These are phyloP conservation scores for Pistacia integerrima DNA, from an alignment of 345 rosid genomes.

Conservation along the genomic window DNA sequence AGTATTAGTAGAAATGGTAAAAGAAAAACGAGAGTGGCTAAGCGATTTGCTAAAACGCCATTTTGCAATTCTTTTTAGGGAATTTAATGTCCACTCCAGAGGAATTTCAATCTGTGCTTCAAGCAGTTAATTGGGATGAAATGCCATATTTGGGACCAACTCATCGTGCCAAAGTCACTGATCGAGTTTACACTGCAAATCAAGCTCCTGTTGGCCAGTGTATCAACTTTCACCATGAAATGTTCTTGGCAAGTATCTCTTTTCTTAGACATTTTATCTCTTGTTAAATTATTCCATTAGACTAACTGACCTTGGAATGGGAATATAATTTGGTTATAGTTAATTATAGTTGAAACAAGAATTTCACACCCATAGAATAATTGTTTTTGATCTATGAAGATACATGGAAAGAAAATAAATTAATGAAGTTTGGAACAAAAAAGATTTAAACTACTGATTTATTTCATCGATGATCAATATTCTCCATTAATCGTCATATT, in stretches of 20 bases:
- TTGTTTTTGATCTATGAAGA: no score
- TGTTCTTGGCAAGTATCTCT: neutral
- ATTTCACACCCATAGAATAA: no score
- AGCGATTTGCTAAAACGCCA: neutral
- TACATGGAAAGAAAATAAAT: no score
- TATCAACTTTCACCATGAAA: conserved; percentile 7
- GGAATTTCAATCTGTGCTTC: neutral
- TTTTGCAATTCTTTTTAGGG: neutral
- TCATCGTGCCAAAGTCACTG: neutral
- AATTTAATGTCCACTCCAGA: neutral
- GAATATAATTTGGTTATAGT: no score
- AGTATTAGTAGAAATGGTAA: neutral
- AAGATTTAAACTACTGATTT: no score
- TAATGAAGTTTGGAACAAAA: no score
- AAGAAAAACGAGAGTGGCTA: conserved; percentile 3
- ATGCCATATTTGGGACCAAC: neutral
- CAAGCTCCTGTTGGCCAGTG: neutral
- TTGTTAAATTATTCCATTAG: neutral
- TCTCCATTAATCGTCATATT: no score
- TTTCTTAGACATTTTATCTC: no score
- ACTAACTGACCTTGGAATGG: no score
- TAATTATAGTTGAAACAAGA: no score
- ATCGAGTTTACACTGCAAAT: neutral
- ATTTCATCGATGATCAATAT: no score
- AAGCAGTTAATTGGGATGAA: neutral